Evolutionary conservation across 257 asterid species (phyloP), one percentile per base, ranked within the genome.

Genomic region (Solanum sitiens): DNA sequence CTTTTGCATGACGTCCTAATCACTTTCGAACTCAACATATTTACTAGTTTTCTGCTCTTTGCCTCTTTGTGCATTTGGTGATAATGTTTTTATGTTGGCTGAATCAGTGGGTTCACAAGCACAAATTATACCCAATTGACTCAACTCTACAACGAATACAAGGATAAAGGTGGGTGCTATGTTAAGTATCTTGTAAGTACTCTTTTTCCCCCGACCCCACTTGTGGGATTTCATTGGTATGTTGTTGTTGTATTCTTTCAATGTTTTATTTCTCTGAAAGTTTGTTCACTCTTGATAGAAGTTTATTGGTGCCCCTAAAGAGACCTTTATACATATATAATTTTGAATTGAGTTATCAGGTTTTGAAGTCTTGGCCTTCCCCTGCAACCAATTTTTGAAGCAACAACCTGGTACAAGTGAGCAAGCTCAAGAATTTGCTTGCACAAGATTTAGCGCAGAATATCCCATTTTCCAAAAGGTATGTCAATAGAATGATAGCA

Each of bases 391-490:
- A 87, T 96, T 96, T 93, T 87, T 95, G 92, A 74, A 90, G 89
- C 99, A 94, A 94, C 98, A 96, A 88, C 99, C 99, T 8, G 97
- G 98, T 65, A 68, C 98, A 65, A 95, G 98, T 82, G 90, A 94
- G 91, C 96, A 73, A 73, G 82, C 96, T 2, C 94, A 93, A 50
- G 91, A 94, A 84, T 96, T 95, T 89, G 98, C 98, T 86, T 96
- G 99, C 90, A 93, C 96, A 12, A 91, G 98, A 91, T 96, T 93
- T 90, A 94, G 91, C 72, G 99, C 98, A 42, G 98, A 94, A 91
- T 96, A 93, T 87, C 98, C 99, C 84, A 94, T 96, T 86, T 95
- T 95, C 89, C 94, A 91, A 65, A 96, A 96, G 98, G 99, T 95
- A 79, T 76, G 87, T 30, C 3, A 44, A 20, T 61, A 18, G 70